phyloP scores from a whole-genome alignment of 176 grass and related monocot genomes.

The Raddia distichophylla region DNA sequence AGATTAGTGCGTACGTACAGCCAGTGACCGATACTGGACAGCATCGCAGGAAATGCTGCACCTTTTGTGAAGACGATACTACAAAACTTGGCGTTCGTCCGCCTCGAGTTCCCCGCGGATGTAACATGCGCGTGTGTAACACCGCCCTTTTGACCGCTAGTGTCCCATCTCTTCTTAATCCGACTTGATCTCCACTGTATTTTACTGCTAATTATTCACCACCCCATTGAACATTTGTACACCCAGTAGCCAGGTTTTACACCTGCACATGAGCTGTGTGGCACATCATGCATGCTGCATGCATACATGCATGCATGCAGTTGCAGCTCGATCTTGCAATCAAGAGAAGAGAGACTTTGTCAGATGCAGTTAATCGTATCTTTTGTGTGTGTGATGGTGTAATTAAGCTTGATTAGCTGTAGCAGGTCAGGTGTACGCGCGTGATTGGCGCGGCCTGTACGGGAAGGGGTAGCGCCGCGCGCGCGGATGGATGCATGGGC shows the following conservation, averaged over 20 bases:
- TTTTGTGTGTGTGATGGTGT: not conserved
- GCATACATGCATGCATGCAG: too few species aligned
- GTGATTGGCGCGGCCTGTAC: constrained; percentile 18
- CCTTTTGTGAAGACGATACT: constrained; percentile 69
- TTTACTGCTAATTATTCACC: not conserved
- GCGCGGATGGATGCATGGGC: not conserved
- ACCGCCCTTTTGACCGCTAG: constrained; percentile 37
- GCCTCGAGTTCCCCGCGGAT: constrained; percentile 37
- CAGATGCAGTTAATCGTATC: constrained; percentile 23
- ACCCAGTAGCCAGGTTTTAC: not conserved
- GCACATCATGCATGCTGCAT: too few species aligned
- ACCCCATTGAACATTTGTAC: too few species aligned
- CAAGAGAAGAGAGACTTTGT: not conserved
- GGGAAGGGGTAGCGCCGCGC: not conserved
- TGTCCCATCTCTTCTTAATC: not conserved
- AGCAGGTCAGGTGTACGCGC: not conserved
- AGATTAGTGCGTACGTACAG: constrained; percentile 56
- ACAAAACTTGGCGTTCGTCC: constrained; percentile 29
- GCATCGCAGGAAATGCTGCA: constrained; percentile 85
- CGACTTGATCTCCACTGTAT: not conserved
- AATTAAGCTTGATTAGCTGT: not conserved
- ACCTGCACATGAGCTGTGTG: not conserved
- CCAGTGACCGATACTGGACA: constrained; percentile 60
- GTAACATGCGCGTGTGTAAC: constrained; percentile 33
- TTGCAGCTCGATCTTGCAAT: not conserved